These are phyloP conservation scores for Trichosporon asahii DNA, from an alignment of 1,284 basidiomycete genomes.

Conservation along the genomic window DNA sequence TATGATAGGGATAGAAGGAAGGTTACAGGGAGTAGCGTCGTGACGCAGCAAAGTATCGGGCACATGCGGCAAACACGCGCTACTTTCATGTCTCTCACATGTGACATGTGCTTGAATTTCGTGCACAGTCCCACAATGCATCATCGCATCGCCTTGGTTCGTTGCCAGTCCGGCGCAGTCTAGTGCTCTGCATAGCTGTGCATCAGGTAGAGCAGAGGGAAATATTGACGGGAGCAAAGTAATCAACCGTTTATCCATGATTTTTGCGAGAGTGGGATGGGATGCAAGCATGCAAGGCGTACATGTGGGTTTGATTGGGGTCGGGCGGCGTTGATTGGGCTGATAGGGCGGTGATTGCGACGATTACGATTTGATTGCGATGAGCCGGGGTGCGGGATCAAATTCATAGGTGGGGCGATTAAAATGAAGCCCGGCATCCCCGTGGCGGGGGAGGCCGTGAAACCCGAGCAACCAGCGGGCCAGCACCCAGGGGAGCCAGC, in stretches of 20 bases:
- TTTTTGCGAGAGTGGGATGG: background rate
- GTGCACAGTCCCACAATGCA: background rate
- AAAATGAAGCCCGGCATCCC: background rate
- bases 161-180: no score
- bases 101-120: background rate
- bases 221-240: background rate
- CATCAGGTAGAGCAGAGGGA: background rate
- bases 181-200: no score
- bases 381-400: background rate
- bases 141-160: background rate
- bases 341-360: background rate
- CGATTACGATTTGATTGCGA: slow-evolving; percentile 1
- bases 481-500: no score
- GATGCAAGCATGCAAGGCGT: no score
- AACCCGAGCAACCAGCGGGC: background rate
- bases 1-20: no score
- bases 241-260: slow-evolving; percentile 13
- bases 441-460: background rate
- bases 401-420: background rate
- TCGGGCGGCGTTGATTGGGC: background rate
- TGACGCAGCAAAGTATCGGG: background rate
- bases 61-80: no score
- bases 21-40: background rate
- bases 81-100: background rate
- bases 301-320: background rate